These are phyloP conservation scores for Xylariales sp. DNA, from an alignment of 2,329 filamentous ascomycete species.

Conservation along the genomic window DNA sequence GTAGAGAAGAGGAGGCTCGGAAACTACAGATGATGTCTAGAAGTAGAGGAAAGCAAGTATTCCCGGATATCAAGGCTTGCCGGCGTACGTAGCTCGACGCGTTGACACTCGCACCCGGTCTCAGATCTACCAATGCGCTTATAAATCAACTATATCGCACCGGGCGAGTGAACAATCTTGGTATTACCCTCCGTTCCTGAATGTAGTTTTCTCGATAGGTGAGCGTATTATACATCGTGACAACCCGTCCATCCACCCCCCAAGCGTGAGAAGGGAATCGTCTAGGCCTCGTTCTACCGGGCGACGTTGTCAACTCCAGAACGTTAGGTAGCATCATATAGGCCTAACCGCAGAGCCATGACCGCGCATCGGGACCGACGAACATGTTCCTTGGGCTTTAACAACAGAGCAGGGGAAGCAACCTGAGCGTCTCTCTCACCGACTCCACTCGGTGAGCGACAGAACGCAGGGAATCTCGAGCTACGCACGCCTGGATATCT, in stretches of 20 bases:
- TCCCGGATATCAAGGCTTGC: too few species aligned
- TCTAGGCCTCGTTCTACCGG: neutral
- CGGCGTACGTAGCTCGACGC: too few species aligned
- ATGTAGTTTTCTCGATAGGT: neutral
- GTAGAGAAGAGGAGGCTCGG: neutral
- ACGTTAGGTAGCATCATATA: conserved; percentile 13
- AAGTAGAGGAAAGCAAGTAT: neutral
- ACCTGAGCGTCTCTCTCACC: conserved; percentile 23
- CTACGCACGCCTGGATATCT: neutral
- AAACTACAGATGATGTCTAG: neutral
- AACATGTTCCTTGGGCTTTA: neutral
- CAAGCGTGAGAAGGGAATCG: neutral
- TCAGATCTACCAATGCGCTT: neutral
- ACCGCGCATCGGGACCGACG: conserved; percentile 8
- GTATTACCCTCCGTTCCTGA: neutral
- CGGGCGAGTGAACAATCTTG: neutral
- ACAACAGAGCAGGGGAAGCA: neutral
- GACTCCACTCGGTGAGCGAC: conserved; percentile 34
- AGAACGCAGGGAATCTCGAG: conserved; percentile 11
- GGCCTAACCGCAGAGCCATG: neutral
- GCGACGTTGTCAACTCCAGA: neutral
- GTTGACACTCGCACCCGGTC: neutral
- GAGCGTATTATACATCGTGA: neutral
- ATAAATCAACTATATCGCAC: neutral
- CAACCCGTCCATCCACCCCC: neutral